Evolutionary conservation across 176 grass and related monocot genomes (phyloP).

Genomic region (Rhynchospora pubera): DNA sequence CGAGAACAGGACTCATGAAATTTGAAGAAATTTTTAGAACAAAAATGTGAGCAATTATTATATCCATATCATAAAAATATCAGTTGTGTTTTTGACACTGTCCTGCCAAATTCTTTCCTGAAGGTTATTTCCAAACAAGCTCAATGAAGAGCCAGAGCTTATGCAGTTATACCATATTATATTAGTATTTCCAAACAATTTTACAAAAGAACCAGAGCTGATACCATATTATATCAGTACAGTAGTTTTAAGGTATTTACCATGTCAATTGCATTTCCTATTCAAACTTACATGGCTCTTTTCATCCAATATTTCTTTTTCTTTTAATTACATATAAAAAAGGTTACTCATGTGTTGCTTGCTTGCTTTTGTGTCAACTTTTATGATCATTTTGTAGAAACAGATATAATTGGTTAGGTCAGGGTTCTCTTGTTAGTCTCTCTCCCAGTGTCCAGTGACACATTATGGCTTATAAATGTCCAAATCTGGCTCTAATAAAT

Average conservation of each 20-base stretch:
- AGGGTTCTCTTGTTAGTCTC: background rate
- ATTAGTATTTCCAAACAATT: background rate
- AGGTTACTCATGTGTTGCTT: too few species aligned
- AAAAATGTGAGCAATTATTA: background rate
- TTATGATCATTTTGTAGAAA: constrained; percentile 6
- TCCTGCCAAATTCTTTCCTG: background rate
- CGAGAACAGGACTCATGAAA: background rate
- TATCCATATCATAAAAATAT: too few species aligned
- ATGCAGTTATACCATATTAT: too few species aligned
- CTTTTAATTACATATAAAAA: background rate
- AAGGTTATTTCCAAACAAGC: background rate
- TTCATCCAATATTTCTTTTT: background rate
- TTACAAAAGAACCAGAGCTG: background rate
- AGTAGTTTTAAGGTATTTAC: background rate
- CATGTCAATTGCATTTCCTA: background rate
- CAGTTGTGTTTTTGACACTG: background rate
- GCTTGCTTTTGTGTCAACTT: background rate
- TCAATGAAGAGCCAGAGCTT: too few species aligned
- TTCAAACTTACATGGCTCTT: background rate
- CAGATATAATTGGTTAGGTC: background rate
- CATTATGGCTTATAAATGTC: background rate
- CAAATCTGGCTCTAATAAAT: background rate
- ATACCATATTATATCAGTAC: background rate
- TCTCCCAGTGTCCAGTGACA: background rate
- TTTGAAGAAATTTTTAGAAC: background rate